phyloP scores from a whole-genome alignment of 1,284 basidiomycete species.

The Ceratobasidium sp. region DNA sequence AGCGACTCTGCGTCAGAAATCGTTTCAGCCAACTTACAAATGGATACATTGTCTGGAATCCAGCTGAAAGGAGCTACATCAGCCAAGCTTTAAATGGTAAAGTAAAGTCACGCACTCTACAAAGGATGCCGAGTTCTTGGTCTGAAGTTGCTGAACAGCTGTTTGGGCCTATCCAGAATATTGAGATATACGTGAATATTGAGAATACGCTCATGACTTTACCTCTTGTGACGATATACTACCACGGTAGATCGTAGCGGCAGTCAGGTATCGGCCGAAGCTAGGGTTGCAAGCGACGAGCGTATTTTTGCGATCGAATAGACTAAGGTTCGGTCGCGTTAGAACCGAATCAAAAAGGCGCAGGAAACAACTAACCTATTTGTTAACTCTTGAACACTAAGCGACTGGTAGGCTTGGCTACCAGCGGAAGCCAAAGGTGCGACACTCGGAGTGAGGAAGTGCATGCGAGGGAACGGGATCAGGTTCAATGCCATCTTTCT shows the following conservation, averaged over 20 bases:
- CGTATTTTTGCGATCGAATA: slow-evolving; percentile 80
- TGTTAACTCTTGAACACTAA: slow-evolving; percentile 68
- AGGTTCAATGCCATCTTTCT: slow-evolving; percentile 94
- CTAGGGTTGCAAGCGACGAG: slow-evolving; percentile 85
- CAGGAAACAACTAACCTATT: slow-evolving; percentile 47
- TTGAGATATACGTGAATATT: slow-evolving; percentile 42
- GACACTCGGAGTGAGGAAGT: slow-evolving; percentile 89
- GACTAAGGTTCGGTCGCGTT: slow-evolving; percentile 53
- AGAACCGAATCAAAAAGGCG: not conserved
- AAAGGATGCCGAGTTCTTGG: slow-evolving; percentile 73
- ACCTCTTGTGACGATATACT: slow-evolving; percentile 80
- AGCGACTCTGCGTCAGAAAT: not conserved
- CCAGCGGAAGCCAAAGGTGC: slow-evolving; percentile 76
- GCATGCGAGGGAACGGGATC: slow-evolving; percentile 84
- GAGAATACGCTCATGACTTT: slow-evolving; percentile 53
- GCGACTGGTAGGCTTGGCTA: slow-evolving; percentile 62
- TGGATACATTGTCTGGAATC: slow-evolving; percentile 84
- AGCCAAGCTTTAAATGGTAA: not conserved
- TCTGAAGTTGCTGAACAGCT: slow-evolving; percentile 64
- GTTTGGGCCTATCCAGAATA: slow-evolving; percentile 50
- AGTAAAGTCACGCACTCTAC: slow-evolving; percentile 64
- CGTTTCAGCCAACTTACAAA: slow-evolving; percentile 50
- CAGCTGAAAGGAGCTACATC: slow-evolving; percentile 57
- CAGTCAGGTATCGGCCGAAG: slow-evolving; percentile 81
- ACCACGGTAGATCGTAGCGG: slow-evolving; percentile 86